phyloP scores from a whole-genome alignment of 495 filamentous ascomycete species.

The Geopyxis carbonaria region DNA sequence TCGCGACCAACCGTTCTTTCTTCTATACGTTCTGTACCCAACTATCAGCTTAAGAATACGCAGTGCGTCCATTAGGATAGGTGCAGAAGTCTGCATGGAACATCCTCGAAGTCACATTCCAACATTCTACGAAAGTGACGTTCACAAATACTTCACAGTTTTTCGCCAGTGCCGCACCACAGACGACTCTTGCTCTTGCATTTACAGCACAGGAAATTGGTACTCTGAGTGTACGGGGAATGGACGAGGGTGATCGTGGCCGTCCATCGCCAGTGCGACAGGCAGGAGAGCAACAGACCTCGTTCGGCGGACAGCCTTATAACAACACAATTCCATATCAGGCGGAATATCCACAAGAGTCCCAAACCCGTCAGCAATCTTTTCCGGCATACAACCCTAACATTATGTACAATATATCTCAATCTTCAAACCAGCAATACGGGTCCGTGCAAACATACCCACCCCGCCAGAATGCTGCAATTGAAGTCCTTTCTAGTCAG shows the following conservation, averaged over 20 bases:
- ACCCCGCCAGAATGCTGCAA: constrained; percentile 59
- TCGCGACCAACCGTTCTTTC: neutral
- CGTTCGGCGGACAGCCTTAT: constrained; percentile 17
- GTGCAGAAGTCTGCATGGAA: constrained; percentile 23
- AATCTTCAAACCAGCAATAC: constrained; percentile 52
- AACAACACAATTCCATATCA: constrained; percentile 33
- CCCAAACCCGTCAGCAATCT: constrained; percentile 27
- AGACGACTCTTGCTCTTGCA: constrained; percentile 17
- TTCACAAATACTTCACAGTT: constrained; percentile 19
- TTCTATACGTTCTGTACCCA: constrained; percentile 3
- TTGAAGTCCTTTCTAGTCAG: constrained; percentile 60
- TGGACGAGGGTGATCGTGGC: constrained; percentile 25
- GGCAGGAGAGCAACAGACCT: constrained; percentile 12
- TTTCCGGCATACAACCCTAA: constrained; percentile 43
- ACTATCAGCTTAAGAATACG: constrained; percentile 4
- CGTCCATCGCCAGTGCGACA: constrained; percentile 23
- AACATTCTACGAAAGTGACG: constrained; percentile 21
- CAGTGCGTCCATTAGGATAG: constrained; percentile 8
- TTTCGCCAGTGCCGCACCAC: constrained; percentile 19
- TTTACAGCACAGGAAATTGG: constrained; percentile 19
- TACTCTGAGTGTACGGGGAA: constrained; percentile 23
- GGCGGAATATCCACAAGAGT: constrained; percentile 28
- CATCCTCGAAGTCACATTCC: constrained; percentile 12
- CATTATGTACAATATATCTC: constrained; percentile 65
- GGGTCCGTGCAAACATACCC: constrained; percentile 64